These are phyloP conservation scores for Cardamine chenopodiifolia DNA, from an alignment of 345 rosid genomes.

Conservation along the genomic window DNA sequence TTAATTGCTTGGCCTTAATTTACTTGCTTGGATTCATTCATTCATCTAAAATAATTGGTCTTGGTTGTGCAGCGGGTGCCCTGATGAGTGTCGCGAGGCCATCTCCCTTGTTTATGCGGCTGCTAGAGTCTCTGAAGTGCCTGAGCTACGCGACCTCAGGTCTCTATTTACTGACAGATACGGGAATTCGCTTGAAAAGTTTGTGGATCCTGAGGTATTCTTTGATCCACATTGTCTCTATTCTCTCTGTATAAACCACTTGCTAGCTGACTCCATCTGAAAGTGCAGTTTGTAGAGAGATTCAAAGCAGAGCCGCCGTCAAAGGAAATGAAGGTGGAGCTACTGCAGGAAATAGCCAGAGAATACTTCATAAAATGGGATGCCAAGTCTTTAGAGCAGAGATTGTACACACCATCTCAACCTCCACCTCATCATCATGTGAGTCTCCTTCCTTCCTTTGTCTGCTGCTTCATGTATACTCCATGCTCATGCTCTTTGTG, in stretches of 20 bases:
- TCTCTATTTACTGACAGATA: conserved; percentile 62
- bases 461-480: background rate
- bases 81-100: conserved; percentile 80
- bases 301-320: conserved; percentile 51
- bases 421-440: conserved; percentile 27
- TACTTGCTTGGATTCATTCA: background rate
- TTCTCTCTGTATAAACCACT: background rate
- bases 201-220: conserved; percentile 60
- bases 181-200: conserved; percentile 55
- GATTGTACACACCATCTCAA: conserved; percentile 49
- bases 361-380: conserved; percentile 73
- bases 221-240: background rate
- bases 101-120: conserved; percentile 79
- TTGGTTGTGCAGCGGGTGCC: conserved; percentile 60
- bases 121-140: conserved; percentile 82
- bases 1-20: background rate
- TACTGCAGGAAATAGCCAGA: conserved; percentile 57
- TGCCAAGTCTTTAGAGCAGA: conserved; percentile 61
- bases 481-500: too few species aligned
- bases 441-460: conserved; percentile 26
- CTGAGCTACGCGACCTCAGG: conserved; percentile 77
- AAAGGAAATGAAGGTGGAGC: conserved; percentile 69
- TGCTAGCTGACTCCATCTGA: background rate
- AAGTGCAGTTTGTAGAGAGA: conserved; percentile 55
- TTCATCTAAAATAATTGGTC: background rate